phyloP scores from a whole-genome alignment of 768 basidiomycete genomes.

The Pleurotus salmoneostramineus region DNA sequence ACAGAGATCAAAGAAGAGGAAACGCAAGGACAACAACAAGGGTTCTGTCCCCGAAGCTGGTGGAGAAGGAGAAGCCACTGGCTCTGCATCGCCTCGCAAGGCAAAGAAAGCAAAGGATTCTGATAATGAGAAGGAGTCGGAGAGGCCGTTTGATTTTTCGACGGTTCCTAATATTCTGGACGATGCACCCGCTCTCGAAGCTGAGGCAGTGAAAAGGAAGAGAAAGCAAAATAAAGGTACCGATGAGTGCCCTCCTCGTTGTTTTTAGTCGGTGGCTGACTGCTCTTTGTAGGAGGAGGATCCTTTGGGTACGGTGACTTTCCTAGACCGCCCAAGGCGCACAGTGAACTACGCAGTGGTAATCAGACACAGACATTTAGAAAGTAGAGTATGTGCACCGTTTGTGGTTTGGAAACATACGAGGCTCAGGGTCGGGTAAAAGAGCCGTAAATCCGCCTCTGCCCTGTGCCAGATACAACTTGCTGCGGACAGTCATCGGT shows the following conservation, averaged over 20 bases:
- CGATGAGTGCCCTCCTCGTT: background rate
- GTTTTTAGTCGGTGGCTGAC: background rate
- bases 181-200: conserved; percentile 39
- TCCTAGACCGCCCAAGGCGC: conserved; percentile 60
- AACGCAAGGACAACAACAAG: conserved; percentile 36
- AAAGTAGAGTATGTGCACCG: conserved; percentile 20
- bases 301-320: conserved; percentile 48
- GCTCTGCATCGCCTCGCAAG: conserved; percentile 13
- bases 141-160: conserved; percentile 66
- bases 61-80: conserved; percentile 9
- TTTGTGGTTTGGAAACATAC: background rate
- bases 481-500: background rate
- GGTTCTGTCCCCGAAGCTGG: conserved; percentile 12
- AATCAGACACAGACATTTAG: conserved; percentile 72
- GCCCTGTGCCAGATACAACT: background rate
- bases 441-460: background rate
- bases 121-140: conserved; percentile 14
- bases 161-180: conserved; percentile 72
- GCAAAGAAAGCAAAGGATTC: conserved; percentile 17
- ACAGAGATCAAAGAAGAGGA: conserved; percentile 63
- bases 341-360: conserved; percentile 62
- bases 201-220: conserved; percentile 30
- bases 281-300: conserved; percentile 26
- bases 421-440: background rate
- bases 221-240: conserved; percentile 39